Percentiles rank a stretch among this genome's conserved stretches.
Evolutionary conservation across 371 early-diverging fungal species (phyloP).

Genomic region (Funneliformis caledonium): DNA sequence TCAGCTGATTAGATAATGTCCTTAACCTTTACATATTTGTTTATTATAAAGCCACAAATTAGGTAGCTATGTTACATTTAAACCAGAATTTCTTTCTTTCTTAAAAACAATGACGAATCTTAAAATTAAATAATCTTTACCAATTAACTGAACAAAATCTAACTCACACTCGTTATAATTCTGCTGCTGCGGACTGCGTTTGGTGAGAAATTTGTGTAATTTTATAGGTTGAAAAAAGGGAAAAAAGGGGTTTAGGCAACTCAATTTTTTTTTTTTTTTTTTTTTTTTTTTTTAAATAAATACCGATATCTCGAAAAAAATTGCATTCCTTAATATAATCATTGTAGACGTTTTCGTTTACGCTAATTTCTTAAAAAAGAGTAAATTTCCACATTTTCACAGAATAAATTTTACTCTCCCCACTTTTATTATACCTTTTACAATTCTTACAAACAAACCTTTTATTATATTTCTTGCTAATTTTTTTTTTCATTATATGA

Average conservation of each 20-base stretch:
- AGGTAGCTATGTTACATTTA: neutral
- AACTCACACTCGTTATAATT: neutral
- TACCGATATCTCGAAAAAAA: neutral
- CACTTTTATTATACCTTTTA: neutral
- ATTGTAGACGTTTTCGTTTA: neutral
- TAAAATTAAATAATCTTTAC: neutral
- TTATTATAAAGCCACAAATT: constrained; percentile 1
- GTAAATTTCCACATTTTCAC: neutral
- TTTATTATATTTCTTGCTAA: no score
- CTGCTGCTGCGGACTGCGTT: neutral
- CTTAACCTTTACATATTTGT: neutral
- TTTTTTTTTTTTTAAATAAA: neutral
- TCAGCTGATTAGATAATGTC: neutral
- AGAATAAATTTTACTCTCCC: neutral
- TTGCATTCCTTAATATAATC: neutral
- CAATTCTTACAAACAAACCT: neutral
- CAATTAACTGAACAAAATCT: neutral
- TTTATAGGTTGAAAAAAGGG: neutral
- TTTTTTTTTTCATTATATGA: no score
- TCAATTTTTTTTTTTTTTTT: neutral
- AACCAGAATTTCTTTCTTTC: neutral
- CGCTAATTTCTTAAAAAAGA: neutral
- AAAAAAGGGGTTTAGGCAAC: neutral
- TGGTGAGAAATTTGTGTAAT: neutral
- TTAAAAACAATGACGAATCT: neutral